Conservation (phyloP, 1,284 basidiomycete genomes). For the Trichosporon sp. region DNA sequence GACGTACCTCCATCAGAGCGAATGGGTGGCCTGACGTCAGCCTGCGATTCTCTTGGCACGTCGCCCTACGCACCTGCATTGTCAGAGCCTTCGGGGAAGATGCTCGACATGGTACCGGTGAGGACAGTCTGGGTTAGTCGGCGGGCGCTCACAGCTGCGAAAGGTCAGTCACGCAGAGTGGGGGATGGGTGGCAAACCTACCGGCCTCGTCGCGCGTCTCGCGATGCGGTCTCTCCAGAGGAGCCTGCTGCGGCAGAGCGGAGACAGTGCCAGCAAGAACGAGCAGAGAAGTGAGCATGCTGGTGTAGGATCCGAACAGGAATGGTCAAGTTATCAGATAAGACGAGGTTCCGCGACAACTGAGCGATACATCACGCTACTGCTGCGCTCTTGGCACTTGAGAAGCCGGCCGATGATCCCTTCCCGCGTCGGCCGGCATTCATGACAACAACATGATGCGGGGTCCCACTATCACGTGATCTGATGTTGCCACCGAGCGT, state of each 20-base stretch:
- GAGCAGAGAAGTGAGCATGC: neutral
- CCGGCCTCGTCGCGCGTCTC: constrained; percentile 31
- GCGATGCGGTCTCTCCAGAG: constrained; percentile 10
- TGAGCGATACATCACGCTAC: neutral
- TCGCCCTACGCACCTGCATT: constrained; percentile 27
- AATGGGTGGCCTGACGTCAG: constrained; percentile 54
- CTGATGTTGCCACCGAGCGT: neutral
- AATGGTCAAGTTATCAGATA: neutral
- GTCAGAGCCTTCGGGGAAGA: constrained; percentile 30
- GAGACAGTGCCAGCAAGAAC: neutral
- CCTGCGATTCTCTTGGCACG: neutral
- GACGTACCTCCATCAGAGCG: constrained; percentile 59
- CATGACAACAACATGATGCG: neutral
- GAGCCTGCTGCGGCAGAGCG: neutral
- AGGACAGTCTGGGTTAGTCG: constrained; percentile 17
- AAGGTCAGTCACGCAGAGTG: neutral
- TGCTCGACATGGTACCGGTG: constrained; percentile 40
- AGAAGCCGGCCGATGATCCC: neutral
- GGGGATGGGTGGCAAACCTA: constrained; percentile 7
- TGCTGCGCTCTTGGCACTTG: neutral
- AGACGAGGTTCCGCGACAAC: neutral
- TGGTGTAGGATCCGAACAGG: neutral
- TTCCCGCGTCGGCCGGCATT: neutral
- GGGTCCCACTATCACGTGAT: neutral
- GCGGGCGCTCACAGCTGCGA: constrained; percentile 7